A percentile compares a stretch with the other conserved stretches of the same genome.
These are phyloP conservation scores for Phaeosphaeriaceae sp. DNA, from an alignment of 2,329 filamentous ascomycete species.

Conservation along the genomic window DNA sequence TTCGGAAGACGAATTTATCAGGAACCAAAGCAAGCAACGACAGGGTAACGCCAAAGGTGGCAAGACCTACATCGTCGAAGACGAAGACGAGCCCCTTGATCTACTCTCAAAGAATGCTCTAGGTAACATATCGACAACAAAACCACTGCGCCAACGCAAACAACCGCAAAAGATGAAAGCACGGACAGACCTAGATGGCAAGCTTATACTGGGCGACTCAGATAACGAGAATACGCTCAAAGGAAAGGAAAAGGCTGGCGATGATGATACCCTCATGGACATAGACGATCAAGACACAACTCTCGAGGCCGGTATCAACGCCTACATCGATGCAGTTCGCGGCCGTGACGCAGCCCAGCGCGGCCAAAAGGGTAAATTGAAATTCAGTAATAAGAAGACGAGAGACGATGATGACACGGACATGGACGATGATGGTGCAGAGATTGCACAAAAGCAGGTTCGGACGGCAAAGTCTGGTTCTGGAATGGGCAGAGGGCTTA, in stretches of 20 bases:
- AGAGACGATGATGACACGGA: conserved; percentile 56
- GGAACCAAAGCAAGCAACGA: conserved; percentile 36
- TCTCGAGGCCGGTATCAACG: conserved; percentile 62
- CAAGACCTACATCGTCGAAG: conserved; percentile 88
- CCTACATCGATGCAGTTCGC: conserved; percentile 66
- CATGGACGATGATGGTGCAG: conserved; percentile 51
- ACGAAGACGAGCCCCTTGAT: conserved; percentile 93
- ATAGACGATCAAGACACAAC: conserved; percentile 55
- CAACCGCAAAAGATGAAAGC: conserved; percentile 54
- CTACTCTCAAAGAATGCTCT: conserved; percentile 87
- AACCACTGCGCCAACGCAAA: conserved; percentile 70
- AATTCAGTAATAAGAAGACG: conserved; percentile 61
- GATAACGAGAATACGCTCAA: conserved; percentile 47
- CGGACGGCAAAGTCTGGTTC: conserved; percentile 46
- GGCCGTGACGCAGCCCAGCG: conserved; percentile 64
- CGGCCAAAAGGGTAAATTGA: conserved; percentile 65
- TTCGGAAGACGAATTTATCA: conserved; percentile 46
- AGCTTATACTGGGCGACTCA: conserved; percentile 73
- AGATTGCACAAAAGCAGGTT: conserved; percentile 36
- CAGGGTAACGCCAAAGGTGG: conserved; percentile 52
- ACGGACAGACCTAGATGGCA: conserved; percentile 73
- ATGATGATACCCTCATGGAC: conserved; percentile 66
- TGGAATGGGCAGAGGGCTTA: conserved; percentile 34
- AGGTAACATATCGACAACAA: conserved; percentile 91
- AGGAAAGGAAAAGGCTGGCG: conserved; percentile 35